These are phyloP conservation scores for Hypocrella siamensis DNA, from an alignment of 2,329 filamentous ascomycete genomes.

Conservation along the genomic window DNA sequence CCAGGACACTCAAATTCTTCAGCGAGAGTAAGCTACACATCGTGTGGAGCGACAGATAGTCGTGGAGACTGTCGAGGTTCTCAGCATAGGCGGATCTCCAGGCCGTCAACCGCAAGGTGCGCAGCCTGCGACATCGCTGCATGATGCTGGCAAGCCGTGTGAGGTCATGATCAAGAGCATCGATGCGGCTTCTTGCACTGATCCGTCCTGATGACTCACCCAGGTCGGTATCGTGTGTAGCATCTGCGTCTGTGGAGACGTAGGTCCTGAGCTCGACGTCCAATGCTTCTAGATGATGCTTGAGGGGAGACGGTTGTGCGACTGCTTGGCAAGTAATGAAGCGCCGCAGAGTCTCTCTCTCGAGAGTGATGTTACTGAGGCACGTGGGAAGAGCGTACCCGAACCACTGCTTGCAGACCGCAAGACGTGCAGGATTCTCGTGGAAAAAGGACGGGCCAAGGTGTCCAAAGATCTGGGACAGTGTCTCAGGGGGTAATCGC, in stretches of 20 bases:
- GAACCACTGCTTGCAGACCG: constrained; percentile 8
- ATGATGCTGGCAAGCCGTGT: constrained; percentile 4
- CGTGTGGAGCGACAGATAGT: constrained; percentile 5
- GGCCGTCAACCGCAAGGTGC: constrained; percentile 4
- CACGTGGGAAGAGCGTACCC: constrained; percentile 6
- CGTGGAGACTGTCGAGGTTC: constrained; percentile 1
- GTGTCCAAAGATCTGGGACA: constrained; percentile 7
- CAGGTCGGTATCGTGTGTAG: constrained; percentile 2
- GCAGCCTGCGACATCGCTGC: constrained; percentile 4
- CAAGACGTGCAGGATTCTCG: constrained; percentile 6
- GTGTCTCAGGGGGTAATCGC: constrained; percentile 6
- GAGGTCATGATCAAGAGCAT: constrained; percentile 5
- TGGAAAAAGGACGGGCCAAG: constrained; percentile 7
- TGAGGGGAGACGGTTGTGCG: constrained; percentile 1
- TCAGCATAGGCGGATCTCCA: constrained; percentile 1
- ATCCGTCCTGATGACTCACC: background rate
- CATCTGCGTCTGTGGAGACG: background rate
- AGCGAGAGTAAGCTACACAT: constrained; percentile 7
- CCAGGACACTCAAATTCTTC: constrained; percentile 6
- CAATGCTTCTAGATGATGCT: constrained; percentile 4
- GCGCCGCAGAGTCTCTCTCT: constrained; percentile 2
- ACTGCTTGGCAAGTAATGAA: constrained; percentile 1
- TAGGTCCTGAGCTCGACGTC: constrained; percentile 1
- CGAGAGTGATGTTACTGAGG: constrained; percentile 4
- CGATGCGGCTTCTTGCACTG: background rate